Evolutionary conservation across 768 basidiomycete species (phyloP).

Genomic region (Boletellus emodensis): DNA sequence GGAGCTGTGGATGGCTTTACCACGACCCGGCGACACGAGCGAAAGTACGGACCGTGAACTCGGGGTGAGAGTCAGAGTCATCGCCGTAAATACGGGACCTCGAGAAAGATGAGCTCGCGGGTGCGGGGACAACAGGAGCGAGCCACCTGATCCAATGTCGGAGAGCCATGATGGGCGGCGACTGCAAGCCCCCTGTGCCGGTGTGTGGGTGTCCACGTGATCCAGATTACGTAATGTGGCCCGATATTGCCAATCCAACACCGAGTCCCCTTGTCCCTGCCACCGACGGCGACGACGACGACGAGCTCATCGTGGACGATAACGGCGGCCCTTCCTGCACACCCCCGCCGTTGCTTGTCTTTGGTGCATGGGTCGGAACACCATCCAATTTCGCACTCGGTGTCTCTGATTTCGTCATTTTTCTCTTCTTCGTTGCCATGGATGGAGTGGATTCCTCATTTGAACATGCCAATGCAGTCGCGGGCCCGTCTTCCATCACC

Average conservation of each 20-base stretch:
- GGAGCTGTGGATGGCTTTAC: conserved; percentile 23
- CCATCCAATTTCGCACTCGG: conserved; percentile 10
- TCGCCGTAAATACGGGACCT: conserved; percentile 8
- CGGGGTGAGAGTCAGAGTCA: conserved; percentile 14
- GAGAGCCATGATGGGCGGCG: conserved; percentile 9
- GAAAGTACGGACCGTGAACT: conserved; percentile 28
- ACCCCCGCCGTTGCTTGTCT: neutral
- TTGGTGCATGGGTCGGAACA: conserved; percentile 17
- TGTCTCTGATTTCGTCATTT: conserved; percentile 23
- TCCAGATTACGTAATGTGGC: conserved; percentile 28
- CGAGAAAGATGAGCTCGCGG: neutral
- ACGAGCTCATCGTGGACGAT: conserved; percentile 29
- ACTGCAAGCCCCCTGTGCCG: neutral
- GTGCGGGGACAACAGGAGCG: neutral
- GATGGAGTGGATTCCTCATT: conserved; percentile 24
- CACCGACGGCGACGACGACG: conserved; percentile 31
- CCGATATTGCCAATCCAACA: conserved; percentile 31
- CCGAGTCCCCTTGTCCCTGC: conserved; percentile 36
- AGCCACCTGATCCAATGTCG: conserved; percentile 24
- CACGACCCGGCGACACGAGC: neutral
- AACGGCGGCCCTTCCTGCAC: conserved; percentile 15
- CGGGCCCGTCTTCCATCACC: conserved; percentile 51
- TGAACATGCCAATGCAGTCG: conserved; percentile 50
- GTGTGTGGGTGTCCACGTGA: conserved; percentile 22
- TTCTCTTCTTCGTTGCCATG: conserved; percentile 24